These are phyloP conservation scores for Telfairia occidentalis DNA, from an alignment of 331 rosid genomes.

Conservation along the genomic window DNA sequence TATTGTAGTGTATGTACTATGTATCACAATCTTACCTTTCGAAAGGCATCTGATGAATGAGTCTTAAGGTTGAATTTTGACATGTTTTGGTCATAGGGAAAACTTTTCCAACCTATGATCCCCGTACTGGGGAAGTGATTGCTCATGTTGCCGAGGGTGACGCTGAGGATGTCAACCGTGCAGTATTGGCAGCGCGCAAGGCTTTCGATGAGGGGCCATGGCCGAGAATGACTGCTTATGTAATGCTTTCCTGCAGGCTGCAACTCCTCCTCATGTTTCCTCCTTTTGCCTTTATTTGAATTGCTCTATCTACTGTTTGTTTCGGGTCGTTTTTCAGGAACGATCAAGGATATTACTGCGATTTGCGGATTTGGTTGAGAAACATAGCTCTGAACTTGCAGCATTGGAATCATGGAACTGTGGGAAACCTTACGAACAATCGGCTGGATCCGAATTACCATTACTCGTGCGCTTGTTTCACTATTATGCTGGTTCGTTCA, in stretches of 20 bases:
- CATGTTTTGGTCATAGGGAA: slow-evolving; percentile 35
- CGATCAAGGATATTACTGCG: slow-evolving; percentile 53
- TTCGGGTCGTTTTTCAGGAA: slow-evolving; percentile 37
- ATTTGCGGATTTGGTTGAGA: slow-evolving; percentile 73
- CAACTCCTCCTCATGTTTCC: neutral
- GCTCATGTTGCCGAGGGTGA: slow-evolving; percentile 69
- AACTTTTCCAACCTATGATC: slow-evolving; percentile 61
- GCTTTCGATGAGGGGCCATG: slow-evolving; percentile 91
- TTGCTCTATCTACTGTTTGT: neutral
- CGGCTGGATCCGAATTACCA: slow-evolving; percentile 48
- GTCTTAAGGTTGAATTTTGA: slow-evolving; percentile 20
- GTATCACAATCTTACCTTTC: neutral
- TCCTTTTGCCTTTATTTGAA: slow-evolving; percentile 11
- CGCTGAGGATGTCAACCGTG: slow-evolving; percentile 56
- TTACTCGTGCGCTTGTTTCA: slow-evolving; percentile 47
- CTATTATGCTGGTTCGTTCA: slow-evolving; percentile 62
- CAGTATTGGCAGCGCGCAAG: slow-evolving; percentile 68
- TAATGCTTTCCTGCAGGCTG: slow-evolving; percentile 16
- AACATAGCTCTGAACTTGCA: slow-evolving; percentile 57
- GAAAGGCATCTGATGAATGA: neutral
- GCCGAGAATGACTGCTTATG: slow-evolving; percentile 85
- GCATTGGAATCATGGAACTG: slow-evolving; percentile 71
- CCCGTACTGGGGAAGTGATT: slow-evolving; percentile 62
- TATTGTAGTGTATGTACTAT: neutral
- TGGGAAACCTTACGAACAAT: slow-evolving; percentile 69